Evolutionary conservation across 768 basidiomycete species (phyloP).

Genomic region (Amanita muscaria): DNA sequence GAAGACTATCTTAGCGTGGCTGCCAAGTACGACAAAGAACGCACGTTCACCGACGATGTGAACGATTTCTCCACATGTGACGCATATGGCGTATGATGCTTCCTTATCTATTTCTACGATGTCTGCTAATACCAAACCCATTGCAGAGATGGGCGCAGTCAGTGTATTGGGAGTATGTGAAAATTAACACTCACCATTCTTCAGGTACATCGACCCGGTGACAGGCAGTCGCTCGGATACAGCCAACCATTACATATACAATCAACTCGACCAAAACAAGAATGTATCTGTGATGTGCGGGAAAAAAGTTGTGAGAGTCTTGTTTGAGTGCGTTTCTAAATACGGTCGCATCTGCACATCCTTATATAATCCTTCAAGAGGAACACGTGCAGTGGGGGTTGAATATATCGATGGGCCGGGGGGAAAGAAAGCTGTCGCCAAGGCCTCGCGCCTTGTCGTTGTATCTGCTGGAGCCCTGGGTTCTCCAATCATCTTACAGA

Average conservation of each 20-base stretch:
- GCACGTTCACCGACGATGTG: slow-evolving; percentile 34
- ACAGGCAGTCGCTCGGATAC: slow-evolving; percentile 51
- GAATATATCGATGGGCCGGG: slow-evolving; percentile 37
- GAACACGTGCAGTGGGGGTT: slow-evolving; percentile 37
- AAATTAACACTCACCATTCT: background rate
- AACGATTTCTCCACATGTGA: slow-evolving; percentile 38
- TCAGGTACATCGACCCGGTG: slow-evolving; percentile 43
- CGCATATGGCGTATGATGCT: slow-evolving; percentile 38
- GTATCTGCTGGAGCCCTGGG: slow-evolving; percentile 47
- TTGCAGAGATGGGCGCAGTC: slow-evolving; percentile 48
- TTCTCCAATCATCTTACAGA: slow-evolving; percentile 46
- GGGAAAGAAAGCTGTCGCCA: slow-evolving; percentile 20
- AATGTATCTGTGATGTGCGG: slow-evolving; percentile 34
- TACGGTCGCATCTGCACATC: background rate
- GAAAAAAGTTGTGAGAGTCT: slow-evolving; percentile 36
- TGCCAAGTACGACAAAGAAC: slow-evolving; percentile 37
- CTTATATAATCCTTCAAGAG: slow-evolving; percentile 18
- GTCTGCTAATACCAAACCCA: background rate
- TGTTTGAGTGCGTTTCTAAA: slow-evolving; percentile 33
- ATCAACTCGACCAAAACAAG: slow-evolving; percentile 27
- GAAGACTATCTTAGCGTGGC: slow-evolving; percentile 41
- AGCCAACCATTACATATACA: slow-evolving; percentile 45
- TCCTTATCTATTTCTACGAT: background rate
- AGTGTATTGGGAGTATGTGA: slow-evolving; percentile 5
- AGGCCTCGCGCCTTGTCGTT: slow-evolving; percentile 38